Percentiles rank a stretch among this genome's conserved stretches.
These are phyloP conservation scores for Fraxinus quadrangulata DNA, from an alignment of 257 asterid genomes.

Conservation along the genomic window DNA sequence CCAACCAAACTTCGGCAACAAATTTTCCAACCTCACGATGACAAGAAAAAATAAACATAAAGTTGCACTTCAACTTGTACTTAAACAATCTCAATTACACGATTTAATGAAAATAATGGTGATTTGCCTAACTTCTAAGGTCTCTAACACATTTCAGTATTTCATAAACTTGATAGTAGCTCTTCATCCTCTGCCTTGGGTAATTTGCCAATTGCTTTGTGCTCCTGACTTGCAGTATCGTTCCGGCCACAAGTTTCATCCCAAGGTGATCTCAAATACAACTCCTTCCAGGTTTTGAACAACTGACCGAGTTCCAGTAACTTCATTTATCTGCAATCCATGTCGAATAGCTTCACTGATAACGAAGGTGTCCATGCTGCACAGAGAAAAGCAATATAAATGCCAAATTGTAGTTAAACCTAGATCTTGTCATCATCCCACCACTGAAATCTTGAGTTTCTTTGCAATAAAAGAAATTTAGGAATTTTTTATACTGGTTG, in stretches of 20 bases:
- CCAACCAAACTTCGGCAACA: not conserved
- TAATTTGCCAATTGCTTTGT: not conserved
- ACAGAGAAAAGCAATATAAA: constrained; percentile 6
- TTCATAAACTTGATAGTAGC: not conserved
- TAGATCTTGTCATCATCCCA: not conserved
- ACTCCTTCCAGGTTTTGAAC: constrained; percentile 74
- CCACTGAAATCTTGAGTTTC: not conserved
- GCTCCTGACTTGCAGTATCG: not conserved
- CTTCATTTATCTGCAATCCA: constrained; percentile 68
- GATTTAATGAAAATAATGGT: not conserved
- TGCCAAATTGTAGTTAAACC: not conserved
- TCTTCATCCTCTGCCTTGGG: not conserved
- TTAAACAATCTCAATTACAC: not conserved
- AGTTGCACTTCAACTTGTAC: not conserved
- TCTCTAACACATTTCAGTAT: not conserved
- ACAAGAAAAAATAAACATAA: not conserved
- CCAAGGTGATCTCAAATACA: constrained; percentile 58
- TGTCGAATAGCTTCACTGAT: constrained; percentile 64
- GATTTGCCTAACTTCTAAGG: not conserved
- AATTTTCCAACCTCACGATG: not conserved
- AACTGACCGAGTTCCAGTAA: constrained; percentile 60
- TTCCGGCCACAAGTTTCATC: constrained; percentile 10
- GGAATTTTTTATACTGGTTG: not conserved
- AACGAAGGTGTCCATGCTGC: constrained; percentile 83
- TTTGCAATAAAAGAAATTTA: not conserved